Evolutionary conservation across 495 filamentous ascomycete species (phyloP), one percentile per base, ranked within the genome.

Genomic region (Talaromyces wortmannii): DNA sequence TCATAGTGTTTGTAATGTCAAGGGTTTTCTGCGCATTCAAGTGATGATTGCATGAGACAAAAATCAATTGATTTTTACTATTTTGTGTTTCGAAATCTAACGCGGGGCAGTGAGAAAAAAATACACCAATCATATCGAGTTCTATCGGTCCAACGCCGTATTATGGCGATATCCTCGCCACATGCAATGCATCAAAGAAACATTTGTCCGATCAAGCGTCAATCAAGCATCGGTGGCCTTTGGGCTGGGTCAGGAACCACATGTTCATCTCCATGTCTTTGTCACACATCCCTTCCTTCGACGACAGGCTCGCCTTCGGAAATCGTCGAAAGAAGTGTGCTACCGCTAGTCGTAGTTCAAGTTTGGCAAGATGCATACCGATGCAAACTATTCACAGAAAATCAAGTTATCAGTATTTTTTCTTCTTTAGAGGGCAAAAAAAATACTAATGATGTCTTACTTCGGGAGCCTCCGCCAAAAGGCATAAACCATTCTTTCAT

Each of bases 161-260:
- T 23, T 23, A 23, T 23, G 23, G 23, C 23, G 23, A 23, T 23
- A 23, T 23, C 23, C 23, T 23, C 1, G 4, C 23, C 23, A 23
- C 23, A 23, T 23, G 2, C 23, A 23, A 23, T 23, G 23, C 23
- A 23, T 23, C 23, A 23, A 23, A 23, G 23, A 23, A 23, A 23
- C 4, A 23, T 23, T 23, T 23, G 4, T 23, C 23, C 2, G 23
- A 23, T 15, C 44, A 15, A n/a, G 44, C 59, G 36, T 79, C 65
- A 33, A 81, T 67, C 23, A 79, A 57, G 54, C 77, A 82, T 2
- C 75, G 66, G 48, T 75, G 63, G 1, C 67, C 73, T 55, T 64
- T 64, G 0, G 77, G 77, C n/a, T 62, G 57, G 58, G 74, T 63
- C 36, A 81, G 57, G 55, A 82, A 78, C 48, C 61, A 72, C 30